These are phyloP conservation scores for Buddleja alternifolia DNA, from an alignment of 257 asterid species.

Conservation along the genomic window DNA sequence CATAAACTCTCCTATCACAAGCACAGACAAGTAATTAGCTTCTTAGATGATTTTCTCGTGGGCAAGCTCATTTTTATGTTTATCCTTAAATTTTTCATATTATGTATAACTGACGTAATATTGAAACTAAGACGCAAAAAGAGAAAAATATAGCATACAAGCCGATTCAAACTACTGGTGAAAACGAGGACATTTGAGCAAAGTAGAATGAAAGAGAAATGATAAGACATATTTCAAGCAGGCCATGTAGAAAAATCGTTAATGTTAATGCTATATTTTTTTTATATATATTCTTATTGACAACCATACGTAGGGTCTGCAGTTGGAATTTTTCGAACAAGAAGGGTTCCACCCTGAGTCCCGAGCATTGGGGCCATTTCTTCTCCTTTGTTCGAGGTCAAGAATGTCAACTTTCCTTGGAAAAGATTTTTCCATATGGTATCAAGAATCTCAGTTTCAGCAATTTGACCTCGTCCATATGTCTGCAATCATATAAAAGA, in stretches of 20 bases:
- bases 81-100: background rate
- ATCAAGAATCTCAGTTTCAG: constrained; percentile 48
- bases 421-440: constrained; percentile 55
- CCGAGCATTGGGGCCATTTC: constrained; percentile 81
- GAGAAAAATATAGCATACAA: too few relatives aligned
- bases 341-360: constrained; percentile 73
- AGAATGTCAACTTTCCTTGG: constrained; percentile 72
- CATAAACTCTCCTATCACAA: constrained; percentile 56
- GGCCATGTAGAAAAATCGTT: constrained; percentile 14
- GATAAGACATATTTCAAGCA: too few relatives aligned
- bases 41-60: background rate
- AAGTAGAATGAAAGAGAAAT: too few relatives aligned
- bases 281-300: background rate
- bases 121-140: too few relatives aligned
- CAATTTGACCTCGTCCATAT: constrained; percentile 48
- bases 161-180: too few relatives aligned
- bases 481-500: constrained; percentile 46
- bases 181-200: too few relatives aligned
- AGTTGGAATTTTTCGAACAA: constrained; percentile 76
- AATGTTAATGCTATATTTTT: constrained; percentile 9
- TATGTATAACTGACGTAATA: too few relatives aligned
- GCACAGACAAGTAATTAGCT: constrained; percentile 24
- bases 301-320: constrained; percentile 66
- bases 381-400: constrained; percentile 80
- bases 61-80: background rate